These are phyloP conservation scores for Penicillium sp. DNA, from an alignment of 2,329 filamentous ascomycete species.

Conservation along the genomic window DNA sequence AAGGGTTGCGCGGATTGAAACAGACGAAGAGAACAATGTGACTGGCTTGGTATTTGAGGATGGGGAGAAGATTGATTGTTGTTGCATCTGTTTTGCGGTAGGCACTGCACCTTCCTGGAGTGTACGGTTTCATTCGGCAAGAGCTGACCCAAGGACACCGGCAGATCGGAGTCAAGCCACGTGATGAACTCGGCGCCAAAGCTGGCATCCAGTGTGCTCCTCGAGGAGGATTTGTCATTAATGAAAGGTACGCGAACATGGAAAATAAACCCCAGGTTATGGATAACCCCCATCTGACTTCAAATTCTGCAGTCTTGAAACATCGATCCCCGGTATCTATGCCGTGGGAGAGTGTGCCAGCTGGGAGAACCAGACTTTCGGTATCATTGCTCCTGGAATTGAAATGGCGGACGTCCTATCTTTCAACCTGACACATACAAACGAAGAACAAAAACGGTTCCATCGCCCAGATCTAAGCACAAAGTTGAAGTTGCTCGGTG, in stretches of 20 bases:
- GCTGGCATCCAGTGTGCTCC: slow-evolving; percentile 70
- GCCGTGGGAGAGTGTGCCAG: slow-evolving; percentile 89
- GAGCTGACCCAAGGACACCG: background rate
- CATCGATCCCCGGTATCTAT: slow-evolving; percentile 70
- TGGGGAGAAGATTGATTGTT: slow-evolving; percentile 70
- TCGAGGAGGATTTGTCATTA: slow-evolving; percentile 65
- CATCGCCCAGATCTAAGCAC: slow-evolving; percentile 84
- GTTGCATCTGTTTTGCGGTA: slow-evolving; percentile 78
- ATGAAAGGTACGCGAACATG: slow-evolving; percentile 31
- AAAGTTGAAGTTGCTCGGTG: slow-evolving; percentile 82
- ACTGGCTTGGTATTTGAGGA: slow-evolving; percentile 76
- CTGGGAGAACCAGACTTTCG: slow-evolving; percentile 82
- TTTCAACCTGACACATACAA: slow-evolving; percentile 82
- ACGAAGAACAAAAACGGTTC: slow-evolving; percentile 66
- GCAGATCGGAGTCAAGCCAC: slow-evolving; percentile 71
- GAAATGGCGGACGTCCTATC: slow-evolving; percentile 91
- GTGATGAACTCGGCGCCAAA: slow-evolving; percentile 69
- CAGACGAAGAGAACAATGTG: slow-evolving; percentile 63
- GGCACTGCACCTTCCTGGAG: slow-evolving; percentile 23
- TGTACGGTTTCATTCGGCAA: background rate
- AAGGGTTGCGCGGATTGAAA: slow-evolving; percentile 67
- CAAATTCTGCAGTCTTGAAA: slow-evolving; percentile 50
- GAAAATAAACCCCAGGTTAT: too few relatives aligned
- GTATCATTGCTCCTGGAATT: slow-evolving; percentile 81
- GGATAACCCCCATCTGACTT: background rate